A percentile compares a stretch with the other conserved stretches of the same genome.
phyloP scores from a whole-genome alignment of 2,329 filamentous ascomycete genomes.

The Cytospora piceicola region DNA sequence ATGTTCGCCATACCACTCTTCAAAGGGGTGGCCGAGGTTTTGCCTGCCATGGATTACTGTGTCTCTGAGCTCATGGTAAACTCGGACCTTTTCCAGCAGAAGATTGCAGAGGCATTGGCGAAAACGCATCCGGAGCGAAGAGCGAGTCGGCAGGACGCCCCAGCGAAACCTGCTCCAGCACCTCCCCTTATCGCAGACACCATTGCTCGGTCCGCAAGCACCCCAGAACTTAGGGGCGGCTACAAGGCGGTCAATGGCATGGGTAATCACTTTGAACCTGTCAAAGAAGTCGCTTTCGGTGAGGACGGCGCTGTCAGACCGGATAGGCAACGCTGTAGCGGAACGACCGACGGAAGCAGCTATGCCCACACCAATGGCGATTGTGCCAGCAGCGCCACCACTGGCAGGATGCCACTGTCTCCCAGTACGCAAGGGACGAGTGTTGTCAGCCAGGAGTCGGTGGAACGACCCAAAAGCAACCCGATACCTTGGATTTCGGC shows the following conservation, averaged over 20 bases:
- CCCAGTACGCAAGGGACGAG: constrained; percentile 69
- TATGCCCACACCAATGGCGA: constrained; percentile 59
- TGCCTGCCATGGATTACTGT: constrained; percentile 83
- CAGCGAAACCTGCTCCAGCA: constrained; percentile 3
- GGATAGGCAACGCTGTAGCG: constrained; percentile 59
- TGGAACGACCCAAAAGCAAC: constrained; percentile 53
- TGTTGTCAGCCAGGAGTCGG: constrained; percentile 63
- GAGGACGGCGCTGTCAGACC: constrained; percentile 47
- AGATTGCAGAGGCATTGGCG: constrained; percentile 66
- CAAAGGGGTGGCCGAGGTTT: constrained; percentile 80
- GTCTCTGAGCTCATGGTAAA: constrained; percentile 82
- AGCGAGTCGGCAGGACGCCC: constrained; percentile 29
- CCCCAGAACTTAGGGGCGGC: constrained; percentile 40
- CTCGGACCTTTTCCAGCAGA: constrained; percentile 71
- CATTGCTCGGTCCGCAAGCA: constrained; percentile 38
- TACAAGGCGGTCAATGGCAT: constrained; percentile 52
- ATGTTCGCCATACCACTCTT: constrained; percentile 94
- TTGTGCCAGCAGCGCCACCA: constrained; percentile 67
- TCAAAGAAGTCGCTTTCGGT: constrained; percentile 51
- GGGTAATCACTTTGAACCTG: constrained; percentile 49
- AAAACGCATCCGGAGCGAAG: constrained; percentile 48
- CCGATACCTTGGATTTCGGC: constrained; percentile 43
- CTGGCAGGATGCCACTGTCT: constrained; percentile 66
- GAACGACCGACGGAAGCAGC: constrained; percentile 64
- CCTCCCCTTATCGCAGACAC: constrained; percentile 32